Conservation (phyloP, 2,329 filamentous ascomycete genomes). For the Xylariaceae sp. region DNA sequence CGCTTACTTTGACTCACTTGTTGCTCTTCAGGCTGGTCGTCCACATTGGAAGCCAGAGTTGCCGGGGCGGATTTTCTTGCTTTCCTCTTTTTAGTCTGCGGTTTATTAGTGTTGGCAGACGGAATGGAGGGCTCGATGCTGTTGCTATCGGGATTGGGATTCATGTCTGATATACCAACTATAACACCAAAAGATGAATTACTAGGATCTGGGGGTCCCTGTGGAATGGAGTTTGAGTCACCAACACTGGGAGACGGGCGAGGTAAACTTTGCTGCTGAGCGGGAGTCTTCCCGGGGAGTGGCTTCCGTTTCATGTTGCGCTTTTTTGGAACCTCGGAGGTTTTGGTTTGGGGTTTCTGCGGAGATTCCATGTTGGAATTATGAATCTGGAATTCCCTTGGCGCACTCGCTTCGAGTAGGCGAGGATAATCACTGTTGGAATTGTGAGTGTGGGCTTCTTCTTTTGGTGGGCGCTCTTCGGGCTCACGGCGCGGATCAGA, state of each 20-base stretch:
- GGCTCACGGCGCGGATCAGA: neutral
- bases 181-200: neutral
- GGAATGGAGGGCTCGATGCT: neutral
- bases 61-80: constrained; percentile 39
- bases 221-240: neutral
- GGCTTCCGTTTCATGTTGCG: constrained; percentile 5
- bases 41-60: constrained; percentile 17
- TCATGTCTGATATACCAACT: neutral
- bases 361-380: neutral
- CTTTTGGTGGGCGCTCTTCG: neutral
- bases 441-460: neutral
- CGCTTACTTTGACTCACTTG: constrained; percentile 12
- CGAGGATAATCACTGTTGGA: neutral
- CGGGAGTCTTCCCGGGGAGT: constrained; percentile 1
- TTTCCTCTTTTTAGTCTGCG: constrained; percentile 23
- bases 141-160: neutral
- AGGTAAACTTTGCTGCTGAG: neutral
- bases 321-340: neutral
- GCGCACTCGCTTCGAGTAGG: neutral
- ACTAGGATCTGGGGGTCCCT: neutral
- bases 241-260: neutral
- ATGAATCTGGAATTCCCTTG: neutral
- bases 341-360: neutral
- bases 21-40: neutral
- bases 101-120: neutral